A percentile compares a stretch with the other conserved stretches of the same genome.
Conservation (phyloP, 805 yeast genomes). For the Hemisphaericaspora nanyangensis region DNA sequence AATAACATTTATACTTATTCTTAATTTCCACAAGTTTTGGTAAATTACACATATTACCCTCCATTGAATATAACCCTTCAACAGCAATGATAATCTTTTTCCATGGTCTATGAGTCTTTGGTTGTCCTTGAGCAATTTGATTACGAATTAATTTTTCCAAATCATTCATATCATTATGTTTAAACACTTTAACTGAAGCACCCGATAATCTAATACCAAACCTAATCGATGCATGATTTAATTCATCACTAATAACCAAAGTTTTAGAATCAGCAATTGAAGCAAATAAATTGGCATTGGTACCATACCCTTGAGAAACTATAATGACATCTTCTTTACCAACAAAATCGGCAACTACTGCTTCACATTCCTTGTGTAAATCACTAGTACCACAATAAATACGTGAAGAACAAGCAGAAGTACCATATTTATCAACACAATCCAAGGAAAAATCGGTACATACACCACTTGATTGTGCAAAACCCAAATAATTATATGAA, state of each 20-base stretch:
- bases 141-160: conserved; percentile 77
- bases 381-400: conserved; percentile 70
- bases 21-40: conserved; percentile 71
- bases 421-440: conserved; percentile 64
- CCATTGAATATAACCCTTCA: conserved; percentile 92
- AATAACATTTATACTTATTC: conserved; percentile 80
- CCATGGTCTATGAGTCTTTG: conserved; percentile 96
- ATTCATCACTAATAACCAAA: conserved; percentile 87
- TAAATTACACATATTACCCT: conserved; percentile 82
- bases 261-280: conserved; percentile 83
- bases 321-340: conserved; percentile 87
- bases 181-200: conserved; percentile 86
- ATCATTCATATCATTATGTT: conserved; percentile 83
- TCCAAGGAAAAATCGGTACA: conserved; percentile 79
- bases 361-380: conserved; percentile 71
- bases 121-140: conserved; percentile 90
- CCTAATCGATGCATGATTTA: conserved; percentile 94
- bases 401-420: conserved; percentile 77
- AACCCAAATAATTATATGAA: conserved; percentile 92
- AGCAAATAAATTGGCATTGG: conserved; percentile 84
- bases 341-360: conserved; percentile 73
- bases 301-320: conserved; percentile 93
- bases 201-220: conserved; percentile 92
- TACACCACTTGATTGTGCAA: conserved; percentile 90
- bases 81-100: conserved; percentile 78